A percentile compares a stretch with the other conserved stretches of the same genome.
These are phyloP conservation scores for Hondaea fermentalgiana DNA, from an alignment of 108 stramenopile genomes.

Conservation along the genomic window DNA sequence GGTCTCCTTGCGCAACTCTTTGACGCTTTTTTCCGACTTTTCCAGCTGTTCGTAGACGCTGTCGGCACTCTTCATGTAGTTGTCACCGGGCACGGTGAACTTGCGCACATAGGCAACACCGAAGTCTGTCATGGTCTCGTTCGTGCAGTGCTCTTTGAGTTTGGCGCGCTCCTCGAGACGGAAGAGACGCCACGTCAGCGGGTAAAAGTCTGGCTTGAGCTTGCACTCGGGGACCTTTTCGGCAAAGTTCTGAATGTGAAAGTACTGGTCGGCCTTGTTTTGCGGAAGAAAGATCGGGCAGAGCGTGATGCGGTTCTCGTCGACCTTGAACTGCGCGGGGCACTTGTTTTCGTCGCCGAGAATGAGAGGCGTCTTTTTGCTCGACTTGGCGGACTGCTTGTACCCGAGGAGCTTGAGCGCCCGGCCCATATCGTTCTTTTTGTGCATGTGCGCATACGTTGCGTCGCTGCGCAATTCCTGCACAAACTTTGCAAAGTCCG, in stretches of 20 bases:
- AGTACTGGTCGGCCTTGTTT: constrained; percentile 15
- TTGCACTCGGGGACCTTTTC: constrained; percentile 1
- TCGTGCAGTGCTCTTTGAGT: neutral
- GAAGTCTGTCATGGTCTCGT: neutral
- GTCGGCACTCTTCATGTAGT: constrained; percentile 20
- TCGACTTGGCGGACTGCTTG: constrained; percentile 8
- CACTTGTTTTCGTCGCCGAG: neutral
- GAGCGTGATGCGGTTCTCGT: neutral
- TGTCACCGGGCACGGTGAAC: constrained; percentile 1
- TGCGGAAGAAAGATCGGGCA: neutral
- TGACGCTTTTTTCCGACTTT: constrained; percentile 11
- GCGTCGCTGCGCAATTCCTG: neutral
- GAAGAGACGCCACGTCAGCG: constrained; percentile 9
- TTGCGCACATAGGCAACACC: neutral
- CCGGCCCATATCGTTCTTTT: constrained; percentile 1
- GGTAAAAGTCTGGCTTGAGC: constrained; percentile 17
- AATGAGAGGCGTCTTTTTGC: neutral
- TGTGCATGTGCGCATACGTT: neutral
- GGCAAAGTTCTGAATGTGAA: neutral
- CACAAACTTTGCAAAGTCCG: constrained; percentile 3
- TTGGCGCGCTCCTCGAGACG: neutral
- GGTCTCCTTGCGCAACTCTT: neutral
- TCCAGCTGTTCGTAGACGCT: constrained; percentile 4
- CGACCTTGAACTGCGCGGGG: neutral
- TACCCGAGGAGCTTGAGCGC: neutral